Base-by-base conservation (phyloP, 2,329 filamentous ascomycete species). In the Pestalotiopsis sp. region DNA sequence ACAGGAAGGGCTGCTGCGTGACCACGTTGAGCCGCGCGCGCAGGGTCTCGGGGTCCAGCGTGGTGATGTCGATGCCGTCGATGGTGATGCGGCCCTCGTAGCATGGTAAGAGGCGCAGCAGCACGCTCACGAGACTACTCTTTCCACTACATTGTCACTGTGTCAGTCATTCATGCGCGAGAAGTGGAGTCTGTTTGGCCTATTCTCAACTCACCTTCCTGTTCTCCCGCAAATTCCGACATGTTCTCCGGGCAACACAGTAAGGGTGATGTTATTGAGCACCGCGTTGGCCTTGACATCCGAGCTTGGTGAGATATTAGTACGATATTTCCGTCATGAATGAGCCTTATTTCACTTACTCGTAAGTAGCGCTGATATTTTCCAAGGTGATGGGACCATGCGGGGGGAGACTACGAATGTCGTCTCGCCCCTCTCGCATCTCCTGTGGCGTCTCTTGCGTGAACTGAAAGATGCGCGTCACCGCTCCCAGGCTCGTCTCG, bases 1-100 rank as follows among this genome's bases (percentile, higher is more conserved):
- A 75, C 73, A 88, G 86, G 3, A 86, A 82, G 0, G 85, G 75
- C 5, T 89, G 86, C 73, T 89, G 87, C 0, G 87, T 84, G 1
- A 89, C 76, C 4, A 84, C 83, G 55, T 86, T 84, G 49, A 89
- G 76, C 0, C 81, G 82, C 52, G 81, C 77, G 11, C 87, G 84
- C 0, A 88, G 77, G 0, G 75, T 74, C 0, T 76, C 41, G 2
- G 85, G 81, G 65, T 0, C 78, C 67, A 0, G 31, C 67, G 3
- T 69, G 69, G 23, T 79, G 71, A 39, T 17, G 13, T 84, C 74
- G 14, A 88, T 77, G 1, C 69, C 69, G 31, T 75, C 57, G 1
- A 84, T 76, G 1, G 70, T 23, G 17, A 80, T 76, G 17, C 59
- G 67, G 14, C 79, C 76, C 45, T 71, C 55, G 62, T 71, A 14